Percentiles rank a stretch among this genome's conserved stretches.
Conservation (phyloP, 2,329 filamentous ascomycete species). For the Exophiala dermatitidis region DNA sequence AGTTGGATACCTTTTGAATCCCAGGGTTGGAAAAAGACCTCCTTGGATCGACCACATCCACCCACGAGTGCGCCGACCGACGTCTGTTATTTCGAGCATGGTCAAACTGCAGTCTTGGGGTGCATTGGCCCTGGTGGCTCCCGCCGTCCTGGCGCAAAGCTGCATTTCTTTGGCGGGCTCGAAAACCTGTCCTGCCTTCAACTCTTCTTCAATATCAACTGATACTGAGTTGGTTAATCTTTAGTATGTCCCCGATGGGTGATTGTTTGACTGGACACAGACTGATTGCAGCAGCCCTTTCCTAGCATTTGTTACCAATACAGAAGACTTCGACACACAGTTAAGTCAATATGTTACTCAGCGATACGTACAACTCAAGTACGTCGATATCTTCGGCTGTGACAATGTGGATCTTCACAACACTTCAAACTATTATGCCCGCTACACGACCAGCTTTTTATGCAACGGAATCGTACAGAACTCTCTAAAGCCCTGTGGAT, state of each 20-base stretch:
- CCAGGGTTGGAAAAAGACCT: constrained; percentile 6
- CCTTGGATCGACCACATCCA: constrained; percentile 2
- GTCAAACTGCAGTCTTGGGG: constrained; percentile 11
- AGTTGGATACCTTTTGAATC: constrained; percentile 69
- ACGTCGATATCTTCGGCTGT: constrained; percentile 73
- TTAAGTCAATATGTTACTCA: constrained; percentile 66
- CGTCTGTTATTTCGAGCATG: constrained; percentile 10
- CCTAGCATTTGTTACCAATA: constrained; percentile 70
- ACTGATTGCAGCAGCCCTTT: constrained; percentile 60
- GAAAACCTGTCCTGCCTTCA: constrained; percentile 64
- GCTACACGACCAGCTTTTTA: constrained; percentile 84
- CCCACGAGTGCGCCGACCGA: background rate
- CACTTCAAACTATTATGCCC: constrained; percentile 76
- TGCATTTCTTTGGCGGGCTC: constrained; percentile 66
- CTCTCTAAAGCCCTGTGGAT: constrained; percentile 62
- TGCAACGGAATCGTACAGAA: constrained; percentile 94
- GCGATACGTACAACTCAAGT: constrained; percentile 72
- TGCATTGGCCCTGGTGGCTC: constrained; percentile 19
- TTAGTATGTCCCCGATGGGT: constrained; percentile 51
- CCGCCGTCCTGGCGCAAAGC: constrained; percentile 15
- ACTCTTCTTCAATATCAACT: constrained; percentile 63
- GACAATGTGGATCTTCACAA: constrained; percentile 67
- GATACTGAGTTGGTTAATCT: constrained; percentile 49
- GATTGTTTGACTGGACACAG: constrained; percentile 19
- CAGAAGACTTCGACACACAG: constrained; percentile 67